Evolutionary conservation across 2,329 filamentous ascomycete species (phyloP), one percentile per base, ranked within the genome.

Genomic region (Fusarium domesticum): DNA sequence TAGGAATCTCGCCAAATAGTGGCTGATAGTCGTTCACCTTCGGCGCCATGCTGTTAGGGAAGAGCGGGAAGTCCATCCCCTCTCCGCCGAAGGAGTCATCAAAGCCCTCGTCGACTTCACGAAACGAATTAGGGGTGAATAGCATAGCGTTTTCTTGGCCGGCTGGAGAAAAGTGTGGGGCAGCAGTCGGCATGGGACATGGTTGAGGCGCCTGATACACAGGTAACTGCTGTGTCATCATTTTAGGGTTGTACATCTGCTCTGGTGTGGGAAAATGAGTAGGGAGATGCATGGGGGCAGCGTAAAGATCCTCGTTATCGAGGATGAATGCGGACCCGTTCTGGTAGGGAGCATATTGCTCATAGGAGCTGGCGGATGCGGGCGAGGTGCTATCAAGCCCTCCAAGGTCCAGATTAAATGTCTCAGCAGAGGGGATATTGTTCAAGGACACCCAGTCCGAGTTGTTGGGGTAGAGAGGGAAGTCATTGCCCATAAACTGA

Each of bases 121-220:
- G 70, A 47, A 81, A 65, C 0, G 83, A 83, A 33, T 75, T 75
- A 37, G 85, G 82, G 8, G 85, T 85, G 66, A 76, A 85, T 23
- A 89, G 75, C 70, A 87, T 86, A 2, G 81, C 70, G 47, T 85
- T 83, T 28, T 78, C 76, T 57, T 88, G 84, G 5, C 83, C 85
- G 42, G 75, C 74, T 7, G 85, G 84, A 4, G 85, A 89, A 49
- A 89, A 77, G 48, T 87, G 83, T 18, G 74, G 68, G 23, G 69
- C 51, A 53, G 45, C 48, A 34, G 56, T 38, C 6, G 55, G 53
- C 10, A 51, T 40, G 14, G 50, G 42, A 20, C 48, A 65, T 16
- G 69, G 58, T 35, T 59, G 55, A 16, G 50, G 34, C 2, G 48
- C 35, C 40, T 56, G 56, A 43, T 59, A 65, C 15, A 63, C 70